A percentile compares a stretch with the other conserved stretches of the same genome.
Evolutionary conservation across 768 basidiomycete genomes (phyloP).

Genomic region (Mycena olivaceomarginata): DNA sequence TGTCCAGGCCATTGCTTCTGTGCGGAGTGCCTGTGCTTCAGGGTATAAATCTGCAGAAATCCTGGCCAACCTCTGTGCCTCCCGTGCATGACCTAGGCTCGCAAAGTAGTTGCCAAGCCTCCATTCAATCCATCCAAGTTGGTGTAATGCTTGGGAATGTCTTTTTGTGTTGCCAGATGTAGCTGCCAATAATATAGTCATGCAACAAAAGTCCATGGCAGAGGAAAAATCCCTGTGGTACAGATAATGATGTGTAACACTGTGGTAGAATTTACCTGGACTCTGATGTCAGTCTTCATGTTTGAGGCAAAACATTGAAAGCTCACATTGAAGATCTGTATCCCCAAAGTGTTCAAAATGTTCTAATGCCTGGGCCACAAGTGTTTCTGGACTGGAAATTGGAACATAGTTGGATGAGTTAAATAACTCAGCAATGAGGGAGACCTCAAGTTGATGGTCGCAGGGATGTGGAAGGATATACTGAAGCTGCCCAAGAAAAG

Average conservation of each 20-base stretch:
- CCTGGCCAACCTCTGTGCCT: too few relatives aligned
- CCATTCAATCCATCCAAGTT: not conserved
- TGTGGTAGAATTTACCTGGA: too few relatives aligned
- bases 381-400: not conserved
- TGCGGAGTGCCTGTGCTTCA: too few relatives aligned
- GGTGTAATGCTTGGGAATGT: not conserved
- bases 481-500: not conserved
- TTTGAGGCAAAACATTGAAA: too few relatives aligned
- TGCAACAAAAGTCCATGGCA: not conserved
- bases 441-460: not conserved
- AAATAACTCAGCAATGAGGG: not conserved
- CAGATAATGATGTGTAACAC: not conserved
- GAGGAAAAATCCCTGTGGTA: not conserved
- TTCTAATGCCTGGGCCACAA: not conserved
- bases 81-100: too few relatives aligned
- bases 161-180: not conserved
- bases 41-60: too few relatives aligned
- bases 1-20: not conserved
- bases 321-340: not conserved
- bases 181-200: not conserved
- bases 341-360: not conserved
- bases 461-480: not conserved
- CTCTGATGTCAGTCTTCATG: not conserved
- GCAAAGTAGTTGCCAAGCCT: too few relatives aligned
- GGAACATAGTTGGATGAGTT: too few relatives aligned